These are phyloP conservation scores for Lagenaria siceraria DNA, from an alignment of 306 rosid species.

Conservation along the genomic window DNA sequence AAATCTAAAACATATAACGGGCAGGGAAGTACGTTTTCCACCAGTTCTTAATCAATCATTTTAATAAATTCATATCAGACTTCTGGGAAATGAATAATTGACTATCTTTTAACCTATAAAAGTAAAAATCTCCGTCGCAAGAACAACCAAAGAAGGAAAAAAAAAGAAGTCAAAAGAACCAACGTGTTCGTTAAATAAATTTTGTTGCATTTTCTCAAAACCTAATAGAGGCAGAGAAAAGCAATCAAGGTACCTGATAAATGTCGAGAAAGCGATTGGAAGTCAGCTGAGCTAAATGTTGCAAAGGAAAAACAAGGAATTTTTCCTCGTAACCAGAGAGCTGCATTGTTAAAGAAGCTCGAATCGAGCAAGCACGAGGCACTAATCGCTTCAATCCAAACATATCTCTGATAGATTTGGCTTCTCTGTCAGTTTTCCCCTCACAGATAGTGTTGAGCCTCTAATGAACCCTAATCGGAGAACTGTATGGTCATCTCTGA, in stretches of 20 bases:
- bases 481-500: not conserved
- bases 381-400: slow-evolving; percentile 32
- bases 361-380: slow-evolving; percentile 13
- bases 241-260: slow-evolving; percentile 35
- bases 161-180: not conserved
- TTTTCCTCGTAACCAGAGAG: slow-evolving; percentile 15
- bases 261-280: slow-evolving; percentile 73
- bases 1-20: not conserved
- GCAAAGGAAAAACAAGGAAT: slow-evolving; percentile 24
- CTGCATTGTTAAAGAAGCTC: slow-evolving; percentile 24
- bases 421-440: not conserved
- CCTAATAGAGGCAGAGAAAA: not conserved
- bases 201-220: not conserved
- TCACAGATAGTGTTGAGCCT: not conserved
- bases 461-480: slow-evolving; percentile 6
- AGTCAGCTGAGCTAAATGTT: slow-evolving; percentile 46
- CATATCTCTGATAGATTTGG: slow-evolving; percentile 21
- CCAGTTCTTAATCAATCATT: not conserved
- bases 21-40: not conserved
- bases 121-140: not conserved
- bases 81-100: not conserved
- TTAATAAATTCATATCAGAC: not conserved
- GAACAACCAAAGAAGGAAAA: not conserved
- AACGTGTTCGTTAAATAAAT: not conserved
- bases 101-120: not conserved